Evolutionary conservation across 2,329 filamentous ascomycete species (phyloP), one percentile per base, ranked within the genome.

Genomic region (Coniochaeta hoffmannii): DNA sequence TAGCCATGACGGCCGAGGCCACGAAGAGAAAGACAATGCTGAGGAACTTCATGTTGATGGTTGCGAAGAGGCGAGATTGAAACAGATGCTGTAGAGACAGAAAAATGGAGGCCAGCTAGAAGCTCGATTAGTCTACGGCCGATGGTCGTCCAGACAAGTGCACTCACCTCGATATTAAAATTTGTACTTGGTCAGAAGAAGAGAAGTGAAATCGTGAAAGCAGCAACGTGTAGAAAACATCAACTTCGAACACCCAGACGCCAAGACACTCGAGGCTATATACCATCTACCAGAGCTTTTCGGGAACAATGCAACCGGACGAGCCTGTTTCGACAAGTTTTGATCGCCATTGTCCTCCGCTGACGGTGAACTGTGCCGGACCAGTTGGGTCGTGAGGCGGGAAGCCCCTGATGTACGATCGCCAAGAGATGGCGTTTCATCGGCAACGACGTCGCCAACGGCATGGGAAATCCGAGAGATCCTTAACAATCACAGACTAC

Each of bases 371-470:
- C 22, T 46, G 24, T 28, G 22, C 41, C 41, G 41, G 41, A 46
- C 41, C 41, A 46, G 41, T 46, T n/a, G 41, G n/a, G 9, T 4
- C 15, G 19, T 17, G 26, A 12, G 41, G 41, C 12, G 6, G 11
- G 4, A 8, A 12, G n/a, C 41, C 41, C 41, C 41, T 46, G 24
- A 46, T 46, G 41, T 46, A 26, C 41, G 41, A 46, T 46, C 41
- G 41, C 41, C 41, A 46, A 46, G 41, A 46, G 19, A 28, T 46
- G 41, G 10, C n/a, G 41, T 46, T 46, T 46, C 41, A 46, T 46
- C 41, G 41, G 26, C 41, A 28, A 28, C 19, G 41, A 28, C 41
- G 26, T 46, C 12, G 24, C 41, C 41, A 28, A 46, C 22, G n/a
- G n/a, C n/a, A n/a, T n/a, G n/a, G n/a, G n/a, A n/a, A n/a, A n/a